These are phyloP conservation scores for Pilobolus umbonatus DNA, from an alignment of 192 early-diverging fungal genomes.

Conservation along the genomic window DNA sequence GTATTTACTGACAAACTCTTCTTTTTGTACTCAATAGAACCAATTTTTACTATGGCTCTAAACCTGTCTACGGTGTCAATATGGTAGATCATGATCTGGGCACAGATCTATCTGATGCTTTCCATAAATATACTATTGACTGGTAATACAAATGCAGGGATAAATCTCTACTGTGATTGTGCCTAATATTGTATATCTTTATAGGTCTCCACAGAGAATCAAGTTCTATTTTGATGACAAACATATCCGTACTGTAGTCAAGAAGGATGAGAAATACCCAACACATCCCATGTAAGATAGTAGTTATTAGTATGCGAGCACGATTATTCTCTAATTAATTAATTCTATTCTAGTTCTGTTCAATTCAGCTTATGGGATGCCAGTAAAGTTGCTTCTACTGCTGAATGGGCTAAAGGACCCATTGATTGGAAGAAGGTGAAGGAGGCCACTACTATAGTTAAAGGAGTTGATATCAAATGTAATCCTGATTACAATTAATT, in stretches of 20 bases:
- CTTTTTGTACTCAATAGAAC: too few species aligned
- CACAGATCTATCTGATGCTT: conserved; percentile 13
- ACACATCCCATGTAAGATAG: conserved; percentile 22
- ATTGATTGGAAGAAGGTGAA: conserved; percentile 10
- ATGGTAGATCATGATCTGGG: conserved; percentile 11
- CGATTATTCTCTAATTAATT: not conserved
- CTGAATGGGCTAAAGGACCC: conserved; percentile 23
- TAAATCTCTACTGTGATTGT: too few species aligned
- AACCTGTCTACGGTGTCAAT: conserved; percentile 13
- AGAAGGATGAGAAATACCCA: conserved; percentile 23
- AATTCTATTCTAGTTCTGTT: conserved; percentile 22
- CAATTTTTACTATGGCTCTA: conserved; percentile 36
- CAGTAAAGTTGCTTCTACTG: conserved; percentile 5
- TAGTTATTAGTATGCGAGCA: too few species aligned
- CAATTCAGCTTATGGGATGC: conserved; percentile 45
- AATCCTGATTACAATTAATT: not conserved
- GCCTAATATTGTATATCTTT: too few species aligned
- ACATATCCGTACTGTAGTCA: conserved; percentile 26
- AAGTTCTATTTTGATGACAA: conserved; percentile 38
- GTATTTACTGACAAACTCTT: too few species aligned
- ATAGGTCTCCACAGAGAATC: conserved; percentile 23
- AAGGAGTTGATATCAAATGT: conserved; percentile 8
- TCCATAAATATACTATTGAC: conserved; percentile 38
- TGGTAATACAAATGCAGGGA: too few species aligned
- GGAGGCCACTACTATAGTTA: not conserved